Base-by-base conservation (phyloP, 768 basidiomycete species). In the Pisolithus tinctorius region DNA sequence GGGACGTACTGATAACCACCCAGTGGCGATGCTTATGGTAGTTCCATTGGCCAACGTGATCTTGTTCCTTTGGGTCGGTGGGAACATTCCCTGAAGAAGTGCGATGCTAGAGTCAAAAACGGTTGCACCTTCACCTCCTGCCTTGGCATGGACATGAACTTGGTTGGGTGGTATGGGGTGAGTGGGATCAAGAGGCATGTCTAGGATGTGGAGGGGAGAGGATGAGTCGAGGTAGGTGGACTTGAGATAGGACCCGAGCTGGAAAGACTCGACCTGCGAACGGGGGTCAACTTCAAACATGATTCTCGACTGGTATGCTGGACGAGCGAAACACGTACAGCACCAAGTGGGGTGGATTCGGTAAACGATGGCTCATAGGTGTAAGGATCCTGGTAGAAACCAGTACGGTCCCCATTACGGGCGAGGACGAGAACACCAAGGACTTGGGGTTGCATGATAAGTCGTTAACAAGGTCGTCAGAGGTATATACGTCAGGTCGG, bases 1-100 rank as follows among this genome's bases (percentile, higher is more conserved):
- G 89, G 87, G 49, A 93, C 79, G 58, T 93, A 93, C 69, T 91
- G 88, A 69, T 92, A 93, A 1, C 88, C 87, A 7, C 82, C 81
- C 26, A 93, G 77, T n/a, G 90, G 88, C 6, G 86, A 79, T 25
- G 80, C n/a, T 73, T 52, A 93, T 68, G 25, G 71, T 78, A 20
- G 83, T 81, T 59, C 83, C 86, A 60, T 93, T 89, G 7, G 90
- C 88, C 23, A 94, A 81, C 8, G 73, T 74, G 51, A 86, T 84
- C 60, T 76, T 81, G 69, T 87, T 86, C 41, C 75, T 74, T 6
- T 73, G 67, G 51, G 77, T 86, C 3, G 89, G 88, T 6, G 90
- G 89, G 76, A 84, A 90, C 54, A 93, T 72, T 9, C 90, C 89
- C 63, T 93, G 92, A 40, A 89, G 72, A 47, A 91, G 70, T 4